Percentiles rank a stretch among this genome's conserved stretches.
Evolutionary conservation across 2,329 filamentous ascomycete genomes (phyloP).

Genomic region (Cryphonectria parasitica): DNA sequence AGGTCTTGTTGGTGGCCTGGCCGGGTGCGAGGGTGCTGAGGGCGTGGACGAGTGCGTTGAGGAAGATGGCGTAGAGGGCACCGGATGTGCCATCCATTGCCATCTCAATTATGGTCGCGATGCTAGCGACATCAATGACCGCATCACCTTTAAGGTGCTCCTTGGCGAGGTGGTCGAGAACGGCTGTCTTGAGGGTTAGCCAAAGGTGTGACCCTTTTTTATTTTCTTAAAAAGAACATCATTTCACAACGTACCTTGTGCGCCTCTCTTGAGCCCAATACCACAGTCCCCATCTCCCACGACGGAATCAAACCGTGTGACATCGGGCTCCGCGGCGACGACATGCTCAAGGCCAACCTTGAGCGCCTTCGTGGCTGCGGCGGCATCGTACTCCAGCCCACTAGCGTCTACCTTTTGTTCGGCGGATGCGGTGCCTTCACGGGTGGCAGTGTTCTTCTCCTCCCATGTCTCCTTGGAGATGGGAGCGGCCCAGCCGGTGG

Average conservation of each 20-base stretch:
- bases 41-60: slow-evolving; percentile 78
- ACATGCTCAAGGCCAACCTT: slow-evolving; percentile 62
- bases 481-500: slow-evolving; percentile 70
- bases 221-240: neutral
- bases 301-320: slow-evolving; percentile 77
- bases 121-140: slow-evolving; percentile 55
- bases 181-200: slow-evolving; percentile 44
- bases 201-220: no score
- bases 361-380: slow-evolving; percentile 55
- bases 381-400: slow-evolving; percentile 57
- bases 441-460: slow-evolving; percentile 52
- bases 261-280: slow-evolving; percentile 81
- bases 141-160: slow-evolving; percentile 54
- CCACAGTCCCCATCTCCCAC: slow-evolving; percentile 92
- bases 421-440: slow-evolving; percentile 43
- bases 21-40: slow-evolving; percentile 50
- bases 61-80: slow-evolving; percentile 76
- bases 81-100: slow-evolving; percentile 67
- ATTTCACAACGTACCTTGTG: slow-evolving; percentile 60
- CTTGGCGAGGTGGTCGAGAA: slow-evolving; percentile 54
- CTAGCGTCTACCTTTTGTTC: slow-evolving; percentile 46
- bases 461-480: slow-evolving; percentile 68
- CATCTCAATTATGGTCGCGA: slow-evolving; percentile 59
- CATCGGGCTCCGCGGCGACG: slow-evolving; percentile 69
- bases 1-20: slow-evolving; percentile 45